A percentile compares a stretch with the other conserved stretches of the same genome.
Evolutionary conservation across 306 rosid species (phyloP).

Genomic region (Heteromeles arbutifolia): DNA sequence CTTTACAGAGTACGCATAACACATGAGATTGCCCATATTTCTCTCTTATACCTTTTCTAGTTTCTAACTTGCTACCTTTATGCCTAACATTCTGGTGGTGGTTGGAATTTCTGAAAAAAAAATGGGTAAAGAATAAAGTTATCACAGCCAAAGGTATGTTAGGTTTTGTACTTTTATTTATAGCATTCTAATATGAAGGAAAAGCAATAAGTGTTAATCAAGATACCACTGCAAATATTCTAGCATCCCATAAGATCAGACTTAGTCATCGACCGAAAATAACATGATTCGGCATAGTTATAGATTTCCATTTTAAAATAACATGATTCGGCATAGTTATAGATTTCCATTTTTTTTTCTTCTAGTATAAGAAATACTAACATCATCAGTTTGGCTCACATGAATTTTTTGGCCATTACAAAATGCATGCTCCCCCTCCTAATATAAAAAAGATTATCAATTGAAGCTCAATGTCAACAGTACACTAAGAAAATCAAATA

Average conservation of each 20-base stretch:
- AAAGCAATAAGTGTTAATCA: background rate
- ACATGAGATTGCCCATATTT: background rate
- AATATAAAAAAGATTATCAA: slow-evolving; percentile 21
- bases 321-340: background rate
- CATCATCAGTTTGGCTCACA: slow-evolving; percentile 69
- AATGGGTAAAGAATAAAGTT: background rate
- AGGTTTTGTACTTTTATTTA: background rate
- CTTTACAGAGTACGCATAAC: background rate
- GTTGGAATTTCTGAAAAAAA: background rate
- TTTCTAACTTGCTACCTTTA: background rate
- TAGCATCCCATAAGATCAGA: background rate
- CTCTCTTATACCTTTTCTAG: background rate
- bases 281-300: background rate
- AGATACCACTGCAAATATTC: background rate
- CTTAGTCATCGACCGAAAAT: background rate
- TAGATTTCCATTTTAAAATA: too few species aligned
- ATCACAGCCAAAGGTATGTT: background rate
- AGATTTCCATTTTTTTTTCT: background rate
- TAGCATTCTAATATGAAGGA: too few species aligned
- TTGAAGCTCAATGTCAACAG: background rate
- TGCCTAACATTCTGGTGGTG: background rate
- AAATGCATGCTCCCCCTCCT: slow-evolving; percentile 97
- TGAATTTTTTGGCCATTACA: slow-evolving; percentile 79
- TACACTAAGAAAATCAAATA: slow-evolving; percentile 10
- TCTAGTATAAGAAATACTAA: slow-evolving; percentile 11